Evolutionary conservation across 2,329 filamentous ascomycete genomes (phyloP).

Genomic region (Aspergillus sp.): DNA sequence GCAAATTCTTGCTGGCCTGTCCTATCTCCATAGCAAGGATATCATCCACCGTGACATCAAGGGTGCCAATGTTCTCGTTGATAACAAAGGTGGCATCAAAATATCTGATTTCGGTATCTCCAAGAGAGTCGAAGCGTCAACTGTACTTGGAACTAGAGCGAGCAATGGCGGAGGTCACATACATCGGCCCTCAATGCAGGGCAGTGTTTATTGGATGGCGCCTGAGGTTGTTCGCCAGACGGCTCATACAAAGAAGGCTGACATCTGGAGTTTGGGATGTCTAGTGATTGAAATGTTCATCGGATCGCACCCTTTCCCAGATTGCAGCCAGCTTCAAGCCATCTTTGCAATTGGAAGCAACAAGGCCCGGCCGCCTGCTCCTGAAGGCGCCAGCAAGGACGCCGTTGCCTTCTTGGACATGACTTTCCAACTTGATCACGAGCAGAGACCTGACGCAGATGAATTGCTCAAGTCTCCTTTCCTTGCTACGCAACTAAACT

Average conservation of each 20-base stretch:
- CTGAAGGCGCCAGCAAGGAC: slow-evolving; percentile 80
- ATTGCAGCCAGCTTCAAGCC: slow-evolving; percentile 94
- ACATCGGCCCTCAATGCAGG: slow-evolving; percentile 75
- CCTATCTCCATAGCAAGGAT: slow-evolving; percentile 88
- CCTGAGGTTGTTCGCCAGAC: slow-evolving; percentile 98
- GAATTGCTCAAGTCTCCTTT: slow-evolving; percentile 84
- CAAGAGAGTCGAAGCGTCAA: slow-evolving; percentile 92
- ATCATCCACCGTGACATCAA: slow-evolving; percentile 99
- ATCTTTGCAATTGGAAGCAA: slow-evolving; percentile 97
- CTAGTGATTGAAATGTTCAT: slow-evolving; percentile 99
- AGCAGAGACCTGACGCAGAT: slow-evolving; percentile 86
- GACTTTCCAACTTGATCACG: slow-evolving; percentile 95
- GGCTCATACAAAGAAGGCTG: slow-evolving; percentile 95
- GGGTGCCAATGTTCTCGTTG: slow-evolving; percentile 95
- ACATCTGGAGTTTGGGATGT: slow-evolving; percentile 97
- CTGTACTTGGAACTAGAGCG: slow-evolving; percentile 61
- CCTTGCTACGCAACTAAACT: slow-evolving; percentile 67
- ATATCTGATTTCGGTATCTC: slow-evolving; percentile 99
- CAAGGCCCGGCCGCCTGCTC: slow-evolving; percentile 83
- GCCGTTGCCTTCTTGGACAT: slow-evolving; percentile 78
- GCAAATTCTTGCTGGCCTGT: slow-evolving; percentile 88
- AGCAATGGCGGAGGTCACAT: slow-evolving; percentile 42
- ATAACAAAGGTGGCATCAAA: slow-evolving; percentile 98
- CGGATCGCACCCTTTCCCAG: slow-evolving; percentile 91
- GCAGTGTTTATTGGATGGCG: slow-evolving; percentile 99